A percentile compares a stretch with the other conserved stretches of the same genome.
phyloP scores from a whole-genome alignment of 75 land plant genomes.

The Selaginella moellendorffii region DNA sequence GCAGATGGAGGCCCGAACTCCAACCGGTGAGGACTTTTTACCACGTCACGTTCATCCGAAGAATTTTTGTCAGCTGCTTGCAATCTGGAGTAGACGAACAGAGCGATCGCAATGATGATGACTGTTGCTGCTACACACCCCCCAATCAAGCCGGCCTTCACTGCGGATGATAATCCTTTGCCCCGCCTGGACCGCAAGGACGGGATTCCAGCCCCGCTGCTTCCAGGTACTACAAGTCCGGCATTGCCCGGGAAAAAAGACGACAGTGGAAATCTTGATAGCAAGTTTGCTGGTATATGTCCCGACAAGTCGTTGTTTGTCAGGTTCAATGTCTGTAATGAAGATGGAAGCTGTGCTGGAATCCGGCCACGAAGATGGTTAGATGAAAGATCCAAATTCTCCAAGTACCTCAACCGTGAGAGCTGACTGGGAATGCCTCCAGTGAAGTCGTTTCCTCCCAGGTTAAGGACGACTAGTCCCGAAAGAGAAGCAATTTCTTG shows the following conservation, averaged over 20 bases:
- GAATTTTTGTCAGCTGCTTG: background rate
- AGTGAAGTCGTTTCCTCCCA: background rate
- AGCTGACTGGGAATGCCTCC: background rate
- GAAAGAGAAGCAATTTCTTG: background rate
- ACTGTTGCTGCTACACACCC: conserved; percentile 39
- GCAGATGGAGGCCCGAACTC: no score
- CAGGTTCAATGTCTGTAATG: conserved; percentile 26
- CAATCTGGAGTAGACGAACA: conserved; percentile 38
- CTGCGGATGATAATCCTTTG: conserved; percentile 16
- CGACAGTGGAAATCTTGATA: conserved; percentile 46
- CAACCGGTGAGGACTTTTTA: background rate
- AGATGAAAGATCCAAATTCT: background rate
- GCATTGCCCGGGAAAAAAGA: conserved; percentile 88
- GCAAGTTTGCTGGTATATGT: conserved; percentile 46
- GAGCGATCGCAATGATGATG: conserved; percentile 39
- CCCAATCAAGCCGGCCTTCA: conserved; percentile 42
- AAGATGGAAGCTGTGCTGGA: background rate
- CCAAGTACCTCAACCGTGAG: background rate
- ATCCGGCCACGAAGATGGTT: background rate
- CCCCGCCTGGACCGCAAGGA: background rate
- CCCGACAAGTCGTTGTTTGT: conserved; percentile 83
- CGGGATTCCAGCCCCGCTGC: background rate
- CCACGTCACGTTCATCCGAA: background rate
- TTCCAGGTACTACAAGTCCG: conserved; percentile 25
- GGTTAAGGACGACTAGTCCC: background rate